A percentile compares a stretch with the other conserved stretches of the same genome.
Conservation (phyloP, 2,329 filamentous ascomycete genomes). For the Colletotrichum camelliae region DNA sequence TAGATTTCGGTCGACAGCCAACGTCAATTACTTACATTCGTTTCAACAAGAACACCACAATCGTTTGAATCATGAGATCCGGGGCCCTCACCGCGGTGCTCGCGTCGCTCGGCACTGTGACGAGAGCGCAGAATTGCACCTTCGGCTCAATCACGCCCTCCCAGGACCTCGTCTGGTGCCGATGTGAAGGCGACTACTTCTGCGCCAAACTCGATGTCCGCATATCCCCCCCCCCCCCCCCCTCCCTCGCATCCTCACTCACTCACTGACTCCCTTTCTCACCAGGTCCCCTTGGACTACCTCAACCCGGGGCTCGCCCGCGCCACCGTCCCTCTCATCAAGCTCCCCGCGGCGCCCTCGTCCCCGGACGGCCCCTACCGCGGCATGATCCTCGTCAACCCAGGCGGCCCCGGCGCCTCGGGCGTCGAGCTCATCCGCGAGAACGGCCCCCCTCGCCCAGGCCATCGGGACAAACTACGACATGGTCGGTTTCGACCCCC, state of each 20-base stretch:
- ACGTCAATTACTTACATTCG: neutral
- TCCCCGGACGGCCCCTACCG: conserved; percentile 41
- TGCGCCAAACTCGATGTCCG: conserved; percentile 41
- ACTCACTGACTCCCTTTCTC: neutral
- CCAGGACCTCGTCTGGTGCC: conserved; percentile 26
- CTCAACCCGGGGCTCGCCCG: conserved; percentile 29
- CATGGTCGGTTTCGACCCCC: conserved; percentile 49
- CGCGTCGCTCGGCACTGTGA: neutral
- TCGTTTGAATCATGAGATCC: neutral
- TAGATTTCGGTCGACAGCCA: neutral
- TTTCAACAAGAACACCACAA: neutral
- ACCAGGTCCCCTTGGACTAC: conserved; percentile 44
- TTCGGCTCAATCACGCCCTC: conserved; percentile 16
- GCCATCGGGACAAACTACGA: conserved; percentile 34
- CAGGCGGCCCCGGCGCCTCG: conserved; percentile 49
- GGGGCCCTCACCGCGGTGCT: neutral
- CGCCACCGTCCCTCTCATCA: conserved; percentile 43
- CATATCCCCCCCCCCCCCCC: neutral
- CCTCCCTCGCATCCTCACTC: neutral
- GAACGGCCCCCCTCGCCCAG: conserved; percentile 28
- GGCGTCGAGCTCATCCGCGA: conserved; percentile 37
- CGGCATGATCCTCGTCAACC: conserved; percentile 48
- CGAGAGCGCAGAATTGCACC: conserved; percentile 28
- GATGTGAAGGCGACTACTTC: conserved; percentile 39
- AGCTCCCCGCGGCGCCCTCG: conserved; percentile 39